Evolutionary conservation across 306 rosid genomes (phyloP).

Genomic region (Glycine tomentella): DNA sequence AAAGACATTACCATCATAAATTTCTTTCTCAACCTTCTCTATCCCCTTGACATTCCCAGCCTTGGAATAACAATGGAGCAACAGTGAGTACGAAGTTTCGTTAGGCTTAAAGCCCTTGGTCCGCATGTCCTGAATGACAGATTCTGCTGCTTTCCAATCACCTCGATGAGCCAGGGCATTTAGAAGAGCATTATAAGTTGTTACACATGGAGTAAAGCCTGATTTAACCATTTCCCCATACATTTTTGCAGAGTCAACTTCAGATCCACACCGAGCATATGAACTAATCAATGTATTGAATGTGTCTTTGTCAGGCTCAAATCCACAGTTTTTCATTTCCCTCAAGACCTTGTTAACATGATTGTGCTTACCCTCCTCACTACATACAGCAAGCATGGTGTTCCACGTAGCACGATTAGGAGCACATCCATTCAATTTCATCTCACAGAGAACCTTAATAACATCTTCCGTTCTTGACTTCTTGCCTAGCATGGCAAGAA

Average conservation of each 20-base stretch:
- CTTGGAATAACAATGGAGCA: constrained; percentile 85
- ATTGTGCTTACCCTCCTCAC: constrained; percentile 78
- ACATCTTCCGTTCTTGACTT: constrained; percentile 72
- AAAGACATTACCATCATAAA: constrained; percentile 73
- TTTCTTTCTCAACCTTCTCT: constrained; percentile 70
- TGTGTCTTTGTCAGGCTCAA: constrained; percentile 96
- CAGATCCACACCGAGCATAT: constrained; percentile 91
- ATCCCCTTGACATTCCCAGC: constrained; percentile 79
- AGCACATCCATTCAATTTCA: constrained; percentile 82
- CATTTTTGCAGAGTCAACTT: constrained; percentile 76
- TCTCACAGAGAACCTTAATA: constrained; percentile 75
- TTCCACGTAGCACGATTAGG: constrained; percentile 93
- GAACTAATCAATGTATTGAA: constrained; percentile 92
- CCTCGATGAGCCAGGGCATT: constrained; percentile 88
- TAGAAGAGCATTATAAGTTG: constrained; percentile 89
- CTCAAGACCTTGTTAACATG: constrained; percentile 71
- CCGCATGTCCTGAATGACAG: constrained; percentile 78
- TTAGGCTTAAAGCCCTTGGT: constrained; percentile 82
- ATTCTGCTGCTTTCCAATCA: constrained; percentile 87
- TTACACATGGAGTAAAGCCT: constrained; percentile 79
- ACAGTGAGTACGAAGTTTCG: constrained; percentile 84
- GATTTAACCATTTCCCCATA: constrained; percentile 82
- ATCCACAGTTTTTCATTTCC: constrained; percentile 94
- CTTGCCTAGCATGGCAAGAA: constrained; percentile 86
- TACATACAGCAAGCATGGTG: constrained; percentile 89